Evolutionary conservation across 163 green algal species (phyloP).

Genomic region (Scenedesmus sp.): DNA sequence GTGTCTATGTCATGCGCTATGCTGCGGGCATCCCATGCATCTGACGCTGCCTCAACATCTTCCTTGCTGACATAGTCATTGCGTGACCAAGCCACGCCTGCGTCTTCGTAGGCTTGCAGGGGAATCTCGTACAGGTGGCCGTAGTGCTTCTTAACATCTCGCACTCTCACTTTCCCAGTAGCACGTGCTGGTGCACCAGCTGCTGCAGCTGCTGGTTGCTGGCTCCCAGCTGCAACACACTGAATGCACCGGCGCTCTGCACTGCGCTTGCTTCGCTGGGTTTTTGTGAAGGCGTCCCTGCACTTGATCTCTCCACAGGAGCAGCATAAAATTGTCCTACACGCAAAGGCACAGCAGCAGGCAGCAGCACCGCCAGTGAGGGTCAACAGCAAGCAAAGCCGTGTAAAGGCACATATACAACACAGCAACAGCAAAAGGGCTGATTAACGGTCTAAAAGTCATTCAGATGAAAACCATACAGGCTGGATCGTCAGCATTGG

Average conservation of each 20-base stretch:
- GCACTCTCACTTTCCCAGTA: neutral
- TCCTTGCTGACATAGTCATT: slow-evolving; percentile 6
- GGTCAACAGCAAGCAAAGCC: neutral
- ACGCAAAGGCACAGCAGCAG: neutral
- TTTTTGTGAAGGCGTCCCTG: neutral
- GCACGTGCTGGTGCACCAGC: neutral
- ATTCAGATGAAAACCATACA: neutral
- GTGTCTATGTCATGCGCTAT: slow-evolving; percentile 27
- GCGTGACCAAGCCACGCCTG: neutral
- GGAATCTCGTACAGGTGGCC: slow-evolving; percentile 20
- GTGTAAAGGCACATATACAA: neutral
- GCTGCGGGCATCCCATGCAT: slow-evolving; percentile 11
- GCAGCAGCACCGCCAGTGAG: neutral
- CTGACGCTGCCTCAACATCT: slow-evolving; percentile 18
- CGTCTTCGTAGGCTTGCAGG: neutral
- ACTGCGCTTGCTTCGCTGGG: neutral
- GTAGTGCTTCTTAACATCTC: slow-evolving; percentile 29
- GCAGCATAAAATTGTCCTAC: neutral
- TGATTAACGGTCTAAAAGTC: neutral
- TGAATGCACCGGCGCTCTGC: neutral
- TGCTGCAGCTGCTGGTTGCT: slow-evolving; percentile 20
- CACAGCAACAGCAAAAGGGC: neutral
- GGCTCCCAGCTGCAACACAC: neutral
- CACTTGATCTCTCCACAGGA: neutral
- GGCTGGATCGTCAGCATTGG: neutral